These are phyloP conservation scores for Diutina pseudorugosa DNA, from an alignment of 1,139 yeast species.

Conservation along the genomic window DNA sequence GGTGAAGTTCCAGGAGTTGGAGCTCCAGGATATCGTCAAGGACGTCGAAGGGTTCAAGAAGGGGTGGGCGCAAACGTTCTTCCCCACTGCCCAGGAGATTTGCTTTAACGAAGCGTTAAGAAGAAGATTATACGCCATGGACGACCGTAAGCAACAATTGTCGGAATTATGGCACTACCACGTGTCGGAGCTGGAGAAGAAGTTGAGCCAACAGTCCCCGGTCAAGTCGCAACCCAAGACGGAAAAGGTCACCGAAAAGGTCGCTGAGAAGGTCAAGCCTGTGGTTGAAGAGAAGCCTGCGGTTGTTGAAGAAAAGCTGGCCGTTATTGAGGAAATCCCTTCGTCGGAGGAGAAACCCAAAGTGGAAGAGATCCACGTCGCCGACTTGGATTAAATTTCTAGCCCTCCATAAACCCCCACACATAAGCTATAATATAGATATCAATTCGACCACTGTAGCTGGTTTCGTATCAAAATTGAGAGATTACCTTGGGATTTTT, in stretches of 20 bases:
- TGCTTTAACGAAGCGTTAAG: constrained; percentile 87
- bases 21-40: constrained; percentile 61
- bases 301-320: too few species aligned
- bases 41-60: constrained; percentile 67
- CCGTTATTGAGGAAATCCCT: neutral
- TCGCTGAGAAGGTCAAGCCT: constrained; percentile 2
- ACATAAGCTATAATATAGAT: too few species aligned
- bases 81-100: constrained; percentile 76
- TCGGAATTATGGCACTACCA: constrained; percentile 37
- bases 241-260: constrained; percentile 4
- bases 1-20: constrained; percentile 67
- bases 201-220: constrained; percentile 8
- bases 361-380: neutral
- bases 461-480: too few species aligned
- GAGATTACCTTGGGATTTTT: too few species aligned
- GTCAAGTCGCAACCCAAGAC: neutral
- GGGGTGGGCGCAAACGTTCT: constrained; percentile 72
- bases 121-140: constrained; percentile 62
- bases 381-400: neutral
- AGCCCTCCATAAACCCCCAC: too few species aligned
- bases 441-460: too few species aligned
- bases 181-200: constrained; percentile 11
- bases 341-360: neutral
- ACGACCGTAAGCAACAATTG: constrained; percentile 37
- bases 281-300: neutral